Base-by-base conservation (phyloP, 305 asterid genomes). In the Coffea humblotiana region DNA sequence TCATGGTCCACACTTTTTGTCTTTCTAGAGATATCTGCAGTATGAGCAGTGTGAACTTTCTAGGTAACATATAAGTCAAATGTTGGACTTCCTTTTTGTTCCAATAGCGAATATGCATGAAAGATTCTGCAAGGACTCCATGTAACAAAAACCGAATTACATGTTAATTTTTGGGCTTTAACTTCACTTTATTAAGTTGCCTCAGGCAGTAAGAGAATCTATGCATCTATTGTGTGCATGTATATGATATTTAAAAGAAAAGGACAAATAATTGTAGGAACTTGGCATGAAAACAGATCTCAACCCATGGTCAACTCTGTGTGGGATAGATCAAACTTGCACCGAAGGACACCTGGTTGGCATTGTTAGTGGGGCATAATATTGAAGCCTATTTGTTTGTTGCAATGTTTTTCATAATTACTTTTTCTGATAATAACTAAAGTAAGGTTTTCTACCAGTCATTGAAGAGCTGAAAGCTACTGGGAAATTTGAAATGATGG, bases 401-500 rank as follows among this genome's bases (percentile, higher is more conserved):
- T 61, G 71, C 75, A 49, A 37, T 72, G 21, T 29, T 47, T 60
- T 47, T 49, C 16, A 49, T 3, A 19, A 48, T 2, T 77, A 4
- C 11, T 18, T 56, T 78, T 70, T 49, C 27, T 49, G 21, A 69
- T 32, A 61, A 37, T 1, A 19, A 58, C 40, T 45, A 16, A 27
- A 51, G 8, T 71, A 75, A 56, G 75, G 76, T 81, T 72, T 52
- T 80, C 67, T 72, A 75, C 80, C 90, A 95, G 99, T 91, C 81
- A 91, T 80, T 35, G 97, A 95, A 83, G 96, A 92, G 85, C 91
- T 95, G 63, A 90, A 88, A 89, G 96, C 94, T 78, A 92, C 96
- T 3, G 99, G 97, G 80, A 90, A 91, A 81, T 95, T 95, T 88
- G 99, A 89, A 79, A 27, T 83, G 79, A 95, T 95, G 99, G 98